Evolutionary conservation across 108 stramenopile genomes (phyloP).

Genomic region (Skeletonema tropicum): DNA sequence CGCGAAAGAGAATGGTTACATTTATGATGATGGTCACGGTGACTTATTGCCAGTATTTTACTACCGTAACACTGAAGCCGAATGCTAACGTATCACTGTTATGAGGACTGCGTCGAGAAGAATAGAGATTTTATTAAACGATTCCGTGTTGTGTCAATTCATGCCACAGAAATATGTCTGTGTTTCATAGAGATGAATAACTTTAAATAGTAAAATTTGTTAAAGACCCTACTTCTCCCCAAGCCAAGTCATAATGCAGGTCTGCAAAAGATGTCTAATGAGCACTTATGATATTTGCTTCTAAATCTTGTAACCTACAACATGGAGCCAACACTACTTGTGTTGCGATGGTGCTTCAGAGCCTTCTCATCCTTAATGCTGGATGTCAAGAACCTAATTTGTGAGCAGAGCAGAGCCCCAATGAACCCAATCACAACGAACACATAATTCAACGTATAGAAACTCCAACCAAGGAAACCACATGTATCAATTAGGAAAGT

Average conservation of each 20-base stretch:
- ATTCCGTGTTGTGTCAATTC: slow-evolving; percentile 1
- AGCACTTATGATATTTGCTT: not conserved
- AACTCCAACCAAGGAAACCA: slow-evolving; percentile 34
- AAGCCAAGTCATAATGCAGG: too few relatives aligned
- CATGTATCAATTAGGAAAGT: slow-evolving; percentile 34
- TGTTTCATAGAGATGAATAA: slow-evolving; percentile 1
- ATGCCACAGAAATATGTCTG: not conserved
- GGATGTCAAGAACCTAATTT: slow-evolving; percentile 48
- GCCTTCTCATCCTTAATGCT: slow-evolving; percentile 49
- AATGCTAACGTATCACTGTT: not conserved
- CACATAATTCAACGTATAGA: slow-evolving; percentile 32
- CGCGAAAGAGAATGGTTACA: slow-evolving; percentile 48
- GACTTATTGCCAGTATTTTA: slow-evolving; percentile 48
- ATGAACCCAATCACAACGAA: slow-evolving; percentile 42
- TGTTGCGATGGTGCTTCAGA: slow-evolving; percentile 47
- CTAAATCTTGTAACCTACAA: slow-evolving; percentile 11
- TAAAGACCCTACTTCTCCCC: too few relatives aligned
- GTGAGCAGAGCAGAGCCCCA: slow-evolving; percentile 42
- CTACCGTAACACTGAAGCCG: slow-evolving; percentile 6
- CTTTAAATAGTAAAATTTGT: too few relatives aligned
- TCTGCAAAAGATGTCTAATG: too few relatives aligned
- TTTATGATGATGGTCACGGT: slow-evolving; percentile 51
- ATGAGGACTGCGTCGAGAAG: not conserved
- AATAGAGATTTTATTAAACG: slow-evolving; percentile 10
- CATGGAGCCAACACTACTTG: slow-evolving; percentile 52